Evolutionary conservation across 768 basidiomycete species (phyloP).

Genomic region (Peribolospora baueri): DNA sequence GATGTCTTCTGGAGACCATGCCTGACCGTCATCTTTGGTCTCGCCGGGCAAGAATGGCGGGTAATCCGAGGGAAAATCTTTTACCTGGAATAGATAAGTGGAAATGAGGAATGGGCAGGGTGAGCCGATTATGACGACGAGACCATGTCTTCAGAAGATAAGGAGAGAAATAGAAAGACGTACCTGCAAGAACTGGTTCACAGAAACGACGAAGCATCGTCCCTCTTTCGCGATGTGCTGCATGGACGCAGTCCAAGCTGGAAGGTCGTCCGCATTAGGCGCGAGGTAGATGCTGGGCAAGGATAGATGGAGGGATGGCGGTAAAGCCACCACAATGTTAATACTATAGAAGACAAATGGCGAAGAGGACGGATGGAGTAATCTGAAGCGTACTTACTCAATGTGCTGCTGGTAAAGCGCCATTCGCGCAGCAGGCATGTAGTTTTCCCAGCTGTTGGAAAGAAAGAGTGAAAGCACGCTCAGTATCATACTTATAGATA

Average conservation of each 20-base stretch:
- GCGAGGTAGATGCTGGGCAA: slow-evolving; percentile 29
- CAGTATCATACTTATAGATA: neutral
- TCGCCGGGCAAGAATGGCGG: slow-evolving; percentile 18
- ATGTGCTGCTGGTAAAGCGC: slow-evolving; percentile 2
- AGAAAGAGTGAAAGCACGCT: neutral
- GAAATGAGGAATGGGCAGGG: slow-evolving; percentile 8
- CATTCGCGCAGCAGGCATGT: slow-evolving; percentile 29
- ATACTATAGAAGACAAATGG: neutral
- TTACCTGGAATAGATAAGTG: slow-evolving; percentile 33
- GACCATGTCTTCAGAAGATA: too few relatives aligned
- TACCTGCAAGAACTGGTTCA: slow-evolving; percentile 1
- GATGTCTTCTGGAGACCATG: slow-evolving; percentile 26
- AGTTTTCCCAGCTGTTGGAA: slow-evolving; percentile 34
- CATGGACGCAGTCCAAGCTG: slow-evolving; percentile 35
- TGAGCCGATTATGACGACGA: neutral
- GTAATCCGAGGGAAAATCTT: slow-evolving; percentile 9
- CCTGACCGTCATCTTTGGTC: slow-evolving; percentile 22
- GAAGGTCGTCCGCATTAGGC: slow-evolving; percentile 38
- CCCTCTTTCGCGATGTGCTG: slow-evolving; percentile 41
- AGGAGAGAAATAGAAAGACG: neutral
- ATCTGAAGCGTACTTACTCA: slow-evolving; percentile 20
- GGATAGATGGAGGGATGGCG: neutral
- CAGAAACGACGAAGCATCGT: slow-evolving; percentile 41
- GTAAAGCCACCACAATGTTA: neutral
- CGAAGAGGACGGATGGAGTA: neutral